These are phyloP conservation scores for Dysphania ambrosioides DNA, from an alignment of 148 eudicot species.

Conservation along the genomic window DNA sequence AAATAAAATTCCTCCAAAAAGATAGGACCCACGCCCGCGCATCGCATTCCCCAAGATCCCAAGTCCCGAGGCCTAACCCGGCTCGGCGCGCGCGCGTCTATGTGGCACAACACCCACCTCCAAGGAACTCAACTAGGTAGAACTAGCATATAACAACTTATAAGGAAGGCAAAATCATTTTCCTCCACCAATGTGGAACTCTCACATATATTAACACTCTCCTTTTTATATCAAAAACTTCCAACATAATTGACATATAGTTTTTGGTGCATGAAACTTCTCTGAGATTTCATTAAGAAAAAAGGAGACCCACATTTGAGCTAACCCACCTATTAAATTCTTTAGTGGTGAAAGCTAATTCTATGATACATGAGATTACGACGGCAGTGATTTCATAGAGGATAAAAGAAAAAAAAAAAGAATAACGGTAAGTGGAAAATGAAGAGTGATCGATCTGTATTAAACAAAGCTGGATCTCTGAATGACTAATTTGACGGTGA, in stretches of 20 bases:
- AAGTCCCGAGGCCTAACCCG: too few relatives aligned
- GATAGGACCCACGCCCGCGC: too few relatives aligned
- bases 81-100: too few relatives aligned
- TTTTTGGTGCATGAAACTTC: background rate
- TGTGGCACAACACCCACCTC: too few relatives aligned
- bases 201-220: too few relatives aligned
- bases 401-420: conserved; percentile 9
- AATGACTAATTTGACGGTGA: conserved; percentile 15
- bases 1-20: too few relatives aligned
- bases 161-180: too few relatives aligned
- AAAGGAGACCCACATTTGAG: conserved; percentile 12
- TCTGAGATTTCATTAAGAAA: conserved; percentile 1
- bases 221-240: too few relatives aligned
- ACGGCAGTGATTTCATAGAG: conserved; percentile 32
- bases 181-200: too few relatives aligned
- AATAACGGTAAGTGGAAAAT: conserved; percentile 18
- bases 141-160: too few relatives aligned
- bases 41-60: too few relatives aligned
- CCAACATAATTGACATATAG: background rate
- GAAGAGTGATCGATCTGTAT: conserved; percentile 14
- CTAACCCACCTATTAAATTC: conserved; percentile 14
- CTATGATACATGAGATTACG: conserved; percentile 23
- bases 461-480: conserved; percentile 12
- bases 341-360: conserved; percentile 7
- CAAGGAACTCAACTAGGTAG: too few relatives aligned